phyloP scores from a whole-genome alignment of 768 basidiomycete genomes.

The Tricholoma hemisulphureum region DNA sequence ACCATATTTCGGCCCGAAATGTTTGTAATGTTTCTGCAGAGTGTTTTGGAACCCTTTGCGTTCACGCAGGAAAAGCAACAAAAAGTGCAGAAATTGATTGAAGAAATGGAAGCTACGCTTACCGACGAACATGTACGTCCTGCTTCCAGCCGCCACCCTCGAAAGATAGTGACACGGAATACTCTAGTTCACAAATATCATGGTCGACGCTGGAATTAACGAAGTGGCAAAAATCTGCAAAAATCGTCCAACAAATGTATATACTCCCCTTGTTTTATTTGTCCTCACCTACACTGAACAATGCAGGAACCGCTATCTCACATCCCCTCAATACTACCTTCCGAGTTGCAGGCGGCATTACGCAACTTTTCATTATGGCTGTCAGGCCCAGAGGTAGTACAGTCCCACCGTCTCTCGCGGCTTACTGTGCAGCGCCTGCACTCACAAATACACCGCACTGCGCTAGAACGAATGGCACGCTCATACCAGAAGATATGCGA shows the following conservation, averaged over 20 bases:
- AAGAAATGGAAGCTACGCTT: conserved; percentile 59
- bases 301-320: conserved; percentile 70
- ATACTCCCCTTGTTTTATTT: conserved; percentile 11
- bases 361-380: conserved; percentile 82
- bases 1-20: not conserved
- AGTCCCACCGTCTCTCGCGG: conserved; percentile 75
- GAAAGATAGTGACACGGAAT: not conserved
- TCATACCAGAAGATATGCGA: conserved; percentile 77
- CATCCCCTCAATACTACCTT: conserved; percentile 62
- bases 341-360: conserved; percentile 61
- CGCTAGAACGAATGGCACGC: conserved; percentile 61
- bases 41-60: conserved; percentile 60
- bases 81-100: conserved; percentile 57
- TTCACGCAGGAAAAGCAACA: conserved; percentile 65
- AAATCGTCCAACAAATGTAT: conserved; percentile 39
- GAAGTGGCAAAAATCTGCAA: conserved; percentile 45
- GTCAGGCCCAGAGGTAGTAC: conserved; percentile 74
- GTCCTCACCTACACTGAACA: not conserved
- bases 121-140: conserved; percentile 80
- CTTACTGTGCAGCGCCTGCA: conserved; percentile 69
- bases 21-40: conserved; percentile 35
- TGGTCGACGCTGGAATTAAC: conserved; percentile 53
- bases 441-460: conserved; percentile 70
- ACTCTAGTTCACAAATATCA: conserved; percentile 46
- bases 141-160: not conserved